A percentile compares a stretch with the other conserved stretches of the same genome.
These are phyloP conservation scores for Coniochaeta sp. DNA, from an alignment of 2,329 filamentous ascomycete genomes.

Conservation along the genomic window DNA sequence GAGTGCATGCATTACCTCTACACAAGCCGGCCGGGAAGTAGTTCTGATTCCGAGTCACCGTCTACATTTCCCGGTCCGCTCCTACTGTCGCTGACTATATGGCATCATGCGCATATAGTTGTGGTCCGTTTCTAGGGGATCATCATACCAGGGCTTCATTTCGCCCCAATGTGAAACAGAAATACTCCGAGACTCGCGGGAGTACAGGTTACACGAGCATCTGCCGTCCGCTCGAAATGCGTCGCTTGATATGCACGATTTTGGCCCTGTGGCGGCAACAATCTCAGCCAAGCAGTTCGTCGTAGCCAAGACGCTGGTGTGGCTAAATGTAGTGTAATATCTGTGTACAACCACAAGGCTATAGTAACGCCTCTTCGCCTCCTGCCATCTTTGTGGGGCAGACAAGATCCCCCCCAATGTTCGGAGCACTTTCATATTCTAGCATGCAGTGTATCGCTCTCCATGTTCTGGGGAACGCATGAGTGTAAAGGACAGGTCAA, in stretches of 20 bases:
- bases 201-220: not conserved
- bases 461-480: not conserved
- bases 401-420: not conserved
- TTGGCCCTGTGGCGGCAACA: not conserved
- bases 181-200: not conserved
- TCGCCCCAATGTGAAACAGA: not conserved
- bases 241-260: not conserved
- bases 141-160: not conserved
- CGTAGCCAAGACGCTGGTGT: not conserved
- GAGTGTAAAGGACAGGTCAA: not conserved
- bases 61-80: not conserved
- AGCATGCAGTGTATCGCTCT: not conserved
- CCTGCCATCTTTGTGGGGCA: not conserved
- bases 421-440: not conserved
- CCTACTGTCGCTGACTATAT: not conserved
- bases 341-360: not conserved
- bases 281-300: not conserved
- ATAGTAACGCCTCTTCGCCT: not conserved
- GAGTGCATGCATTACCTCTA: not conserved
- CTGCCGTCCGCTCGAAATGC: not conserved
- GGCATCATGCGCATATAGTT: not conserved
- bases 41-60: not conserved
- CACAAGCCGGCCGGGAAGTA: not conserved
- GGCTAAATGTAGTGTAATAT: not conserved
- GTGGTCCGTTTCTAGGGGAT: not conserved